phyloP scores from a whole-genome alignment of 108 stramenopile species.

The Fragilariopsis cylindrus region DNA sequence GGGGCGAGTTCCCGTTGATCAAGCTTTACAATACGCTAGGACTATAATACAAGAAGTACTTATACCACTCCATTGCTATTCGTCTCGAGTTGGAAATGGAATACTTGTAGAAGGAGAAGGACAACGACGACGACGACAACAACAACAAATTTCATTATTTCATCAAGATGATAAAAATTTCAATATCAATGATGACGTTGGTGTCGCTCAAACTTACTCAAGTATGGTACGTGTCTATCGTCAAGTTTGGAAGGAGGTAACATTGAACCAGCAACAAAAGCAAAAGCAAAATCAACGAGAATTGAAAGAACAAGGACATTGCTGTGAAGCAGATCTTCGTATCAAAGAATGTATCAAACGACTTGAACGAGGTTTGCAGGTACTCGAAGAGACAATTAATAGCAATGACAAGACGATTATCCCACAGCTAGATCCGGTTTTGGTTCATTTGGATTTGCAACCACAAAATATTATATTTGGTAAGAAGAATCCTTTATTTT shows the following conservation, averaged over 20 bases:
- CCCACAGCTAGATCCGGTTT: conserved; percentile 36
- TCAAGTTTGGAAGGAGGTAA: neutral
- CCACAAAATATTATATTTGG: conserved; percentile 79
- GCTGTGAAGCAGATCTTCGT: neutral
- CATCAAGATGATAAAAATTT: neutral
- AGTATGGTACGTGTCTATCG: conserved; percentile 6
- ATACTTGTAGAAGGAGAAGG: neutral
- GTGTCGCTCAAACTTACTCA: conserved; percentile 1
- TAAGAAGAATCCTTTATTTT: neutral
- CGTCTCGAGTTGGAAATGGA: neutral
- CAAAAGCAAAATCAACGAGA: neutral
- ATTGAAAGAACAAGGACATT: neutral
- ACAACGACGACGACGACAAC: neutral
- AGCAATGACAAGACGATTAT: neutral
- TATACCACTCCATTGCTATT: conserved; percentile 60
- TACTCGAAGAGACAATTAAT: neutral
- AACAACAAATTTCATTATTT: neutral
- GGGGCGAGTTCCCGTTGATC: conserved; percentile 70
- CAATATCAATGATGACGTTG: too few relatives aligned
- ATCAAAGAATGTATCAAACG: neutral
- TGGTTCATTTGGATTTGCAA: conserved; percentile 87
- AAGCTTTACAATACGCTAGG: conserved; percentile 61
- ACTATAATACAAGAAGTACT: conserved; percentile 57
- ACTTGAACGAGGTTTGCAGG: neutral
- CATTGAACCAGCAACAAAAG: neutral